phyloP scores from a whole-genome alignment of 352 stramenopile genomes.

The Pythium pyrilobum region DNA sequence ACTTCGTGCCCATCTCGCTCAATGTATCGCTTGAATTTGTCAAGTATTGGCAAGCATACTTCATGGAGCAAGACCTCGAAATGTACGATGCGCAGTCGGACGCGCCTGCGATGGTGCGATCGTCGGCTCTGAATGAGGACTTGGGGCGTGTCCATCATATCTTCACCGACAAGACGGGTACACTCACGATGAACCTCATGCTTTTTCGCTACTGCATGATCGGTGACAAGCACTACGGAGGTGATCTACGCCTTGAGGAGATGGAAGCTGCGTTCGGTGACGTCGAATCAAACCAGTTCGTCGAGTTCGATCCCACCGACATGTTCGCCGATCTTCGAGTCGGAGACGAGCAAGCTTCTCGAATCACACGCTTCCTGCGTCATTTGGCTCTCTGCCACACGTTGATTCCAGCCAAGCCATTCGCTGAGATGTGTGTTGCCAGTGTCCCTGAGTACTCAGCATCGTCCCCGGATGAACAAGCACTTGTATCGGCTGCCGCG shows the following conservation, averaged over 20 bases:
- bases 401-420: constrained; percentile 63
- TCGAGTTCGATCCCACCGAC: constrained; percentile 68
- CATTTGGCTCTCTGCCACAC: constrained; percentile 81
- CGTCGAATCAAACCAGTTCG: constrained; percentile 26
- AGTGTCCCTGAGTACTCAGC: constrained; percentile 66
- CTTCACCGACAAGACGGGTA: constrained; percentile 96
- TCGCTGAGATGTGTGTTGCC: constrained; percentile 74
- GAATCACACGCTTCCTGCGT: constrained; percentile 58
- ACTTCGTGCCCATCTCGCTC: constrained; percentile 98
- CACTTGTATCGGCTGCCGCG: constrained; percentile 63
- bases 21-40: constrained; percentile 97
- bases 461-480: constrained; percentile 78
- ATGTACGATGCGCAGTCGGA: constrained; percentile 91
- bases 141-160: constrained; percentile 89
- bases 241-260: constrained; percentile 48
- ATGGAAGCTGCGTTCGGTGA: constrained; percentile 22
- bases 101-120: constrained; percentile 76
- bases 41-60: constrained; percentile 94
- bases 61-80: constrained; percentile 90
- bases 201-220: constrained; percentile 95
- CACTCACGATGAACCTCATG: constrained; percentile 95
- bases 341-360: constrained; percentile 29
- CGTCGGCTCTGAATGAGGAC: constrained; percentile 89
- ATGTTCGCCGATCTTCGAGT: constrained; percentile 51
- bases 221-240: constrained; percentile 90